A percentile compares a stretch with the other conserved stretches of the same genome.
Conservation (phyloP, 257 asterid genomes). For the Solanum dulcamara region DNA sequence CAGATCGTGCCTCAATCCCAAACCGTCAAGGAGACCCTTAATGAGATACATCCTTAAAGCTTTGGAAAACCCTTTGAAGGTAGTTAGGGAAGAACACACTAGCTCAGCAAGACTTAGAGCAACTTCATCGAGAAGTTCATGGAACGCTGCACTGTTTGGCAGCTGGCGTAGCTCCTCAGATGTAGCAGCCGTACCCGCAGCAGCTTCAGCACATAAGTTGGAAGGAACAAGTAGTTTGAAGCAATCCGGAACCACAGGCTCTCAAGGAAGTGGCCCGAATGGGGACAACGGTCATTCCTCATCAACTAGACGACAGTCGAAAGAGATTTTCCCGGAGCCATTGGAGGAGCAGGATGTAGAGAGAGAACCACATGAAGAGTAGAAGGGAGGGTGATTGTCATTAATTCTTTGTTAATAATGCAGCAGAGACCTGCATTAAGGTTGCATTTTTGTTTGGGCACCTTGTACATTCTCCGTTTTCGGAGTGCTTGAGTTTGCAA, state of each 20-base stretch:
- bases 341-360: slow-evolving; percentile 34
- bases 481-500: slow-evolving; percentile 7
- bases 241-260: slow-evolving; percentile 51
- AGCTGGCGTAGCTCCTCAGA: slow-evolving; percentile 91
- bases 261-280: slow-evolving; percentile 53
- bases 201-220: slow-evolving; percentile 16
- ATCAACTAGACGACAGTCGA: slow-evolving; percentile 53
- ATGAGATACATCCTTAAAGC: slow-evolving; percentile 92
- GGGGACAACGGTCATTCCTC: slow-evolving; percentile 45
- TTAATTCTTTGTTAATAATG: slow-evolving; percentile 43
- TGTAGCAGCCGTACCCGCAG: slow-evolving; percentile 27
- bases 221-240: slow-evolving; percentile 57
- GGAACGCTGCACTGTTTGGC: slow-evolving; percentile 78
- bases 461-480: slow-evolving; percentile 15
- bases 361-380: slow-evolving; percentile 22
- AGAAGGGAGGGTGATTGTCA: slow-evolving; percentile 13
- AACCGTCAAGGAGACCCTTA: slow-evolving; percentile 75
- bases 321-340: slow-evolving; percentile 80
- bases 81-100: slow-evolving; percentile 69
- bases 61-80: slow-evolving; percentile 79
- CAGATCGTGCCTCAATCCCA: slow-evolving; percentile 85
- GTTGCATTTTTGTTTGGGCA: slow-evolving; percentile 9
- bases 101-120: slow-evolving; percentile 78
- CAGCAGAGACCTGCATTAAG: slow-evolving; percentile 11
- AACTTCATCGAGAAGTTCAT: slow-evolving; percentile 79